Evolutionary conservation across 768 basidiomycete species (phyloP).

Genomic region (Butyriboletus loyo): DNA sequence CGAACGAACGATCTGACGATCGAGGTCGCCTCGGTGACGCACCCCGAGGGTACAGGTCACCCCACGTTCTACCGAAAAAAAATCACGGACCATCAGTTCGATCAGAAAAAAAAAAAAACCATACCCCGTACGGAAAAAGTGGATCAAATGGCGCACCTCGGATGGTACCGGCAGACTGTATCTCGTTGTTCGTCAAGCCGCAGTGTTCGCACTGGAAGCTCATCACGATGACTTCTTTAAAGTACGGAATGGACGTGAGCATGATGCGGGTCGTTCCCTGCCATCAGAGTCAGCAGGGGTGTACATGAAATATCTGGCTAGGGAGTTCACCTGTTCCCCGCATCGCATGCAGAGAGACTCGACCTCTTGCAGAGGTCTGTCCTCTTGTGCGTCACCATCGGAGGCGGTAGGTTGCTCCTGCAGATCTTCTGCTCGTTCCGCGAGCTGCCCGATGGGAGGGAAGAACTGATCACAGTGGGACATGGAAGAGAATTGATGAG

Average conservation of each 20-base stretch:
- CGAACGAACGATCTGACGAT: constrained; percentile 93
- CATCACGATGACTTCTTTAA: constrained; percentile 92
- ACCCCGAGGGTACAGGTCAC: constrained; percentile 77
- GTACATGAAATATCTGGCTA: not conserved
- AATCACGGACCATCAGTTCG: not conserved
- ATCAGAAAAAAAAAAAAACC: not conserved
- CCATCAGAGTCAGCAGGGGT: constrained; percentile 17
- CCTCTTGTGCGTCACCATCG: constrained; percentile 37
- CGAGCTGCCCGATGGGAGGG: constrained; percentile 57
- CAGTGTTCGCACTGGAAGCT: constrained; percentile 96
- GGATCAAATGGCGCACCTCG: constrained; percentile 53
- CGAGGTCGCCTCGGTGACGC: constrained; percentile 69
- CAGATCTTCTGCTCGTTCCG: constrained; percentile 42
- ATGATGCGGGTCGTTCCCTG: constrained; percentile 89
- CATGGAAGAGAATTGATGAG: constrained; percentile 14
- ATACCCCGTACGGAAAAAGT: not conserved
- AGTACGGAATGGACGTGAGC: constrained; percentile 92
- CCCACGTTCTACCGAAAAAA: constrained; percentile 65
- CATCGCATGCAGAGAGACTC: constrained; percentile 96
- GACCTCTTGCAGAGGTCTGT: constrained; percentile 70
- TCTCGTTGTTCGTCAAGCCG: constrained; percentile 86
- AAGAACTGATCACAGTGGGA: constrained; percentile 42
- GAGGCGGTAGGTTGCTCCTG: constrained; percentile 25
- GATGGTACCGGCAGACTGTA: constrained; percentile 85
- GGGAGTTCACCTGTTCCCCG: constrained; percentile 69